Base-by-base conservation (phyloP, 495 filamentous ascomycete species). In the Hypoxylon crocopeplum region DNA sequence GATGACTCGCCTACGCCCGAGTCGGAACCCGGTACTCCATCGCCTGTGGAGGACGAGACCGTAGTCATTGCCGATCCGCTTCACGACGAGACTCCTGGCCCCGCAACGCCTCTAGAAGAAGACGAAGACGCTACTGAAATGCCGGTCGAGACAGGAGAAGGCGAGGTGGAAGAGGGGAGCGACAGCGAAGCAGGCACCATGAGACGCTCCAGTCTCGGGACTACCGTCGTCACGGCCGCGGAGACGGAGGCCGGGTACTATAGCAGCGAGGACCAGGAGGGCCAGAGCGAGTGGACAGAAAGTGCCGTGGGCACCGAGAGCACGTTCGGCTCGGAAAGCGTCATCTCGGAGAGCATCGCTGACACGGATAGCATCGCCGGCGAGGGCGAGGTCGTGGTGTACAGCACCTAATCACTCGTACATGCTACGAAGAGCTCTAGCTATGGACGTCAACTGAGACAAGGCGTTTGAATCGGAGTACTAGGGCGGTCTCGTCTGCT, bases 171-270 rank as follows among this genome's bases (percentile, higher is more conserved):
- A 10, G 65, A 29, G 11, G 56, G 33, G 11, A 69, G 62, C 49
- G 73, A 77, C 22, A 51, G 60, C 0, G 67, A 59, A 13, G 34
- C 5, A 2, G 34, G 6, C 11, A 70, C 62, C 1, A 57, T 67
- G 7, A 56, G 74, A 13, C 48, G 68, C 32, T 66, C 68, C 3
- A 74, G 71, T 49, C 50, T 66, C 0, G 73, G 68, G 0, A 78
- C 75, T 41, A 81, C 76, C 30, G 76, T 81, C 33, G 74, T 79
- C 40, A 87, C 84, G 7, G 84, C 87, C 58, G 86, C 87, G 19
- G 67, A 66, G 20, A 63, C 79, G 3, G 74, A 81, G 44, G 61
- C 61, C 39, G 48, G n/a, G n/a, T n/a, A 40, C 6, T 59, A 64
- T n/a, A 42, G 37, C 7, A 52, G 63, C 16, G 64, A 67, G 15